A percentile compares a stretch with the other conserved stretches of the same genome.
Evolutionary conservation across 495 filamentous ascomycete species (phyloP).

Genomic region (Aspergillus wentii): DNA sequence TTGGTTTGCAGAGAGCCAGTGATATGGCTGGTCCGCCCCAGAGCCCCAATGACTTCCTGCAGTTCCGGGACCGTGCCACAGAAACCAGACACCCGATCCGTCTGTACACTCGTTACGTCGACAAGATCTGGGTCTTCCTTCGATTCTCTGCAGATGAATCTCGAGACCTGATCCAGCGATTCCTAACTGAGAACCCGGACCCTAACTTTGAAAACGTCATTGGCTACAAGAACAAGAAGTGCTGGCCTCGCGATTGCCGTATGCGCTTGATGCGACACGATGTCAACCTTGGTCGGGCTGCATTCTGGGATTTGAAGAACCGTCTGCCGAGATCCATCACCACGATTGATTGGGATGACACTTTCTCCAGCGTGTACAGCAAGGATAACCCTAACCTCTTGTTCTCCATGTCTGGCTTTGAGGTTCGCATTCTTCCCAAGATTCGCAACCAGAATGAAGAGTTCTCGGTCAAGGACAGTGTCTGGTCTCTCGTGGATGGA

Average conservation of each 20-base stretch:
- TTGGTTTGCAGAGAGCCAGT: conserved; percentile 89
- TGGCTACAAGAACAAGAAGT: conserved; percentile 98
- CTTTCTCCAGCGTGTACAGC: conserved; percentile 98
- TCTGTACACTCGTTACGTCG: conserved; percentile 95
- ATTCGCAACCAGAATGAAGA: conserved; percentile 92
- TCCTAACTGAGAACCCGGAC: conserved; percentile 96
- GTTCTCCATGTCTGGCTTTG: conserved; percentile 98
- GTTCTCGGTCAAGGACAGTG: conserved; percentile 95
- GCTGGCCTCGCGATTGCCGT: conserved; percentile 94
- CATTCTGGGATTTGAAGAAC: conserved; percentile 99
- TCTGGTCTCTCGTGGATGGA: conserved; percentile 96
- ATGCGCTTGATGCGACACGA: conserved; percentile 99
- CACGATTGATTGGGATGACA: conserved; percentile 99
- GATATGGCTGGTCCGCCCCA: conserved; percentile 97
- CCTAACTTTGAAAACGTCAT: conserved; percentile 99
- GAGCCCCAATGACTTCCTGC: conserved; percentile 95
- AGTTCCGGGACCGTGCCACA: conserved; percentile 87
- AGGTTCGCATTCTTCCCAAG: conserved; percentile 96
- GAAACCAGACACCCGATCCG: conserved; percentile 93
- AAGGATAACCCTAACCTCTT: conserved; percentile 96
- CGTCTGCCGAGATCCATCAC: conserved; percentile 89
- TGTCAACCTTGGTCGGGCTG: conserved; percentile 95
- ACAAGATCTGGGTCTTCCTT: conserved; percentile 98
- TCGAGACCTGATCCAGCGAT: conserved; percentile 92
- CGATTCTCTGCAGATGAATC: conserved; percentile 92